phyloP scores from a whole-genome alignment of 371 early-diverging fungal genomes.

The Syncephalastrum monosporum region DNA sequence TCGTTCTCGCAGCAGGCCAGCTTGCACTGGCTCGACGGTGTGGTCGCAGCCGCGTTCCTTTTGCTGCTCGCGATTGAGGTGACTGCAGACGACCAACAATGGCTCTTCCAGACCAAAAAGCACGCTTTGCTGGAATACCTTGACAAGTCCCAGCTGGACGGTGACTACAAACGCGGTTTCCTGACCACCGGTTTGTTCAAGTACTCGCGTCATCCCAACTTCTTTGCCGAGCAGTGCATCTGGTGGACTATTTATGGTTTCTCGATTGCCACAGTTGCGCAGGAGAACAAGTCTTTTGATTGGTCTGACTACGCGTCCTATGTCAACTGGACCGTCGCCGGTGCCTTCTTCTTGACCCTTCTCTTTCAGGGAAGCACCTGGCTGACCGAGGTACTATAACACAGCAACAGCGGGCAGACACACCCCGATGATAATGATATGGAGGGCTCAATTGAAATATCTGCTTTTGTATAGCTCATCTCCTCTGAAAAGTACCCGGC shows the following conservation, averaged over 20 bases:
- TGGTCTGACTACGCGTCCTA: conserved; percentile 16
- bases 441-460: background rate
- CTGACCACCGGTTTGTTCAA: conserved; percentile 68
- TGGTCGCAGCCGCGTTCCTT: conserved; percentile 44
- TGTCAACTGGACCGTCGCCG: conserved; percentile 62
- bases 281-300: conserved; percentile 3
- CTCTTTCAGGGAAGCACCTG: conserved; percentile 76
- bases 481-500: conserved; percentile 69
- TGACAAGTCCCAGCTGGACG: conserved; percentile 27
- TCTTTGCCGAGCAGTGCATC: conserved; percentile 71
- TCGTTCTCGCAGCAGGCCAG: conserved; percentile 16
- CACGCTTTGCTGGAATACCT: conserved; percentile 33
- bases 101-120: conserved; percentile 73
- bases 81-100: conserved; percentile 85
- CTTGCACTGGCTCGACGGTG: conserved; percentile 44
- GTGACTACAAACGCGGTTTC: conserved; percentile 66
- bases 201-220: conserved; percentile 83
- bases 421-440: conserved; percentile 3
- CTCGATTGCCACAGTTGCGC: conserved; percentile 47
- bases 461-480: conserved; percentile 34
- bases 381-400: conserved; percentile 68
- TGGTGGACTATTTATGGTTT: conserved; percentile 71
- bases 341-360: conserved; percentile 53
- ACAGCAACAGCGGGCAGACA: conserved; percentile 3
- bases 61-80: conserved; percentile 57